Base-by-base conservation (phyloP, 78 protist species). In the Cavenderia fasciculata region DNA sequence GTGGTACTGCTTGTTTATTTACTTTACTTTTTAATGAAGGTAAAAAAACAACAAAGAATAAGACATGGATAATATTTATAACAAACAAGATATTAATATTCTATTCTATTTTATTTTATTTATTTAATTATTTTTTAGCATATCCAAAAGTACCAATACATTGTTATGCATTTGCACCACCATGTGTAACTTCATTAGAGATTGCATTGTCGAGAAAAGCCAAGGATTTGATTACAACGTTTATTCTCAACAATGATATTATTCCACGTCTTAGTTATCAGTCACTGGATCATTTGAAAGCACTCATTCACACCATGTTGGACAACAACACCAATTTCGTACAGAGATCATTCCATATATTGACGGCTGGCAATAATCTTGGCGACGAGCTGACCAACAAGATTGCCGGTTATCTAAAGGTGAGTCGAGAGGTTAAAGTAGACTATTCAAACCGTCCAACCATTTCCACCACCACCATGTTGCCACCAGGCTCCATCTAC, bases 151-250 rank as follows among this genome's bases (percentile, higher is more conserved):
- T 77, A 2, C 93, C 93, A 25, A 70, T 87, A 4, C 93, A 87
- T n/a, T 87, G 93, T 12, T 87, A 72, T 38, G 85, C 93, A 8
- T 87, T 65, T 49, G 93, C 93, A 21, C 49, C 86, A 61, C 93
- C 93, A 2, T 74, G 93, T 21, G 86, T 87, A 0, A 41, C 78
- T 0, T 74, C 86, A 38, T 47, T 70, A 2, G 93, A 87, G 19
- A 57, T 87, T n/a, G 70, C 93, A 36, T 23, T 77, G n/a, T 43
- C 74, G 2, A 57, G 54, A 11, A 74, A 68, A 3, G 46, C 52
- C 29, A 4, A 70, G 5, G 34, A 25, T n/a, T 52, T 74, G 21
- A 87, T 87, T 10, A 69, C 79, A 8, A 87, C 84, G 2, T 87
- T 74, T 38, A 78, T 87, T 11, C 47, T 87, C 31, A 87, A 87